These are phyloP conservation scores for Paracorniculantispora psalliotae DNA, from an alignment of 2,329 filamentous ascomycete genomes.

Conservation along the genomic window DNA sequence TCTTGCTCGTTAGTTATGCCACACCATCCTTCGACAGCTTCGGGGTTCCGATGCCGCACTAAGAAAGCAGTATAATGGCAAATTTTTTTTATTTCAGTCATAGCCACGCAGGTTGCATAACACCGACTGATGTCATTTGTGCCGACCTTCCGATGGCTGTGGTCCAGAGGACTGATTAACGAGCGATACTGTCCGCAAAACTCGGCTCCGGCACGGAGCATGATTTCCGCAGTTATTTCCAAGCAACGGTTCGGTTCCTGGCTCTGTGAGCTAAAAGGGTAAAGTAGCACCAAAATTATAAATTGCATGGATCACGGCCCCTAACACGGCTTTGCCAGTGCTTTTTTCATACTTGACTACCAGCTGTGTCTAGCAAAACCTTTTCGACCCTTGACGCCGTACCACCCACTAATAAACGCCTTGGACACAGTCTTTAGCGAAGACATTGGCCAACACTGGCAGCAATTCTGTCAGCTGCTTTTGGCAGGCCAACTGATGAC, in stretches of 20 bases:
- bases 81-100: too few relatives aligned
- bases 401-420: neutral
- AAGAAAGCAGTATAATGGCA: too few relatives aligned
- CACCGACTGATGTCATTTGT: neutral
- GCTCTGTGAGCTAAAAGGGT: too few relatives aligned
- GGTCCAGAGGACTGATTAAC: neutral
- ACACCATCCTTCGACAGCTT: too few relatives aligned
- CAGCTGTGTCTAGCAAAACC: neutral
- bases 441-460: constrained; percentile 6
- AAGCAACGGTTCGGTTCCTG: neutral
- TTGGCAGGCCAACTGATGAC: constrained; percentile 21
- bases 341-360: neutral
- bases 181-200: neutral
- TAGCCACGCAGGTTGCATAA: neutral
- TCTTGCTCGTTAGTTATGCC: neutral
- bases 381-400: neutral
- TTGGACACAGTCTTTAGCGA: neutral
- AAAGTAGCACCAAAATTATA: too few relatives aligned
- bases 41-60: too few relatives aligned
- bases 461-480: constrained; percentile 1
- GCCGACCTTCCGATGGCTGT: neutral
- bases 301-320: neutral
- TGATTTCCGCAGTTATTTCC: neutral
- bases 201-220: neutral
- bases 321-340: neutral